phyloP scores from a whole-genome alignment of 768 basidiomycete species.

The Leccinum uliginosum region DNA sequence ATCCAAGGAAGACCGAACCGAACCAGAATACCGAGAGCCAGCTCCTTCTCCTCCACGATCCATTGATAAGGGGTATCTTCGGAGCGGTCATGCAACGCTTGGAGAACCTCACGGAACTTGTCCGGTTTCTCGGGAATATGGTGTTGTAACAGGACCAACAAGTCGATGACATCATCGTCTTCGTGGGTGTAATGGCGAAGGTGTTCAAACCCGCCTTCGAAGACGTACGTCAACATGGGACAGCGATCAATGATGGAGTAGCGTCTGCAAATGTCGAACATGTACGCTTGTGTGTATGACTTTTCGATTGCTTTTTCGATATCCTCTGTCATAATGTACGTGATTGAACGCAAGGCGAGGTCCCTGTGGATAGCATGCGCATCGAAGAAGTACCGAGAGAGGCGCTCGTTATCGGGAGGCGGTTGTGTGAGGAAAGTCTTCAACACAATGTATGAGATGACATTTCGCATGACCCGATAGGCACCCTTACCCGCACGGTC shows the following conservation, averaged over 20 bases:
- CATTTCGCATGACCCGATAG: background rate
- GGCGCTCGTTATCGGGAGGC: slow-evolving; percentile 7
- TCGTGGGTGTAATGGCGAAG: slow-evolving; percentile 24
- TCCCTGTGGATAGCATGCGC: slow-evolving; percentile 20
- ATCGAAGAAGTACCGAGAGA: slow-evolving; percentile 21
- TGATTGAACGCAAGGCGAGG: slow-evolving; percentile 28
- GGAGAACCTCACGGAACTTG: slow-evolving; percentile 19
- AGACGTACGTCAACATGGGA: slow-evolving; percentile 27
- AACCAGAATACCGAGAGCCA: slow-evolving; percentile 21
- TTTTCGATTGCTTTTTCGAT: slow-evolving; percentile 21
- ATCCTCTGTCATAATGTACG: slow-evolving; percentile 24
- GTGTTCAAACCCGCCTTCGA: slow-evolving; percentile 27
- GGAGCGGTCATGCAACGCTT: slow-evolving; percentile 24
- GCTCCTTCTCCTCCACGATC: slow-evolving; percentile 23
- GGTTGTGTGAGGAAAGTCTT: slow-evolving; percentile 25
- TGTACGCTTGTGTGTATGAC: slow-evolving; percentile 21
- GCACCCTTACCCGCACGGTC: slow-evolving; percentile 20
- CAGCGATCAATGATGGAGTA: slow-evolving; percentile 22
- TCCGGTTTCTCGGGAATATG: slow-evolving; percentile 20
- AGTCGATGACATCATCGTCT: slow-evolving; percentile 24
- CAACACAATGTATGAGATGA: background rate
- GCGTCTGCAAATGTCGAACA: slow-evolving; percentile 26
- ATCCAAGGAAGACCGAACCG: slow-evolving; percentile 24
- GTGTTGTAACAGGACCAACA: slow-evolving; percentile 17
- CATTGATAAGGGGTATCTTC: slow-evolving; percentile 21